phyloP scores from a whole-genome alignment of 1,284 basidiomycete species.

The Pseudozyma pruni region DNA sequence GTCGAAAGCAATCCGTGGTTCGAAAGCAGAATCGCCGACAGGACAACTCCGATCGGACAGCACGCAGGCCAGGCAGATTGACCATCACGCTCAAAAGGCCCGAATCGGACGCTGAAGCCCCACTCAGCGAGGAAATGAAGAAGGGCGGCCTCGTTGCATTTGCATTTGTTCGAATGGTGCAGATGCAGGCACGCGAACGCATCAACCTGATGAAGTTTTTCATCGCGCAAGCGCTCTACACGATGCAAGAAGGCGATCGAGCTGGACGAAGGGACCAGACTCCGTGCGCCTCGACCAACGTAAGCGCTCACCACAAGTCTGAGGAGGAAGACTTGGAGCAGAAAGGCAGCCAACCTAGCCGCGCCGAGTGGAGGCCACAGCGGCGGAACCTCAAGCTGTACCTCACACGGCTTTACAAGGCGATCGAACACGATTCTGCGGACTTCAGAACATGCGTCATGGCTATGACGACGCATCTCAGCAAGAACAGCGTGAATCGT shows the following conservation, averaged over 20 bases:
- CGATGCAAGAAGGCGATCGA: background rate
- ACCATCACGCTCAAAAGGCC: background rate
- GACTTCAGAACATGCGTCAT: conserved; percentile 24
- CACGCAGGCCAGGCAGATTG: conserved; percentile 2
- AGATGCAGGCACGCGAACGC: conserved; percentile 33
- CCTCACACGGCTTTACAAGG: conserved; percentile 26
- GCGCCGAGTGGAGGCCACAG: background rate
- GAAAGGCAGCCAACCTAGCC: background rate
- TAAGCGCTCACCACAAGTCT: no score
- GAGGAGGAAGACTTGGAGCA: background rate
- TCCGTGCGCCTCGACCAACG: background rate
- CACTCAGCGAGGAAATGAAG: conserved; percentile 21
- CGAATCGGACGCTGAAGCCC: background rate
- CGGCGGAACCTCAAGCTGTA: conserved; percentile 2
- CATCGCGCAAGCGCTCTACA: conserved; percentile 17
- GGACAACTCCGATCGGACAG: background rate
- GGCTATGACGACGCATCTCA: conserved; percentile 28
- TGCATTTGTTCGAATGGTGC: conserved; percentile 14
- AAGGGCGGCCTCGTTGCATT: conserved; percentile 18
- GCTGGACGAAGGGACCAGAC: background rate
- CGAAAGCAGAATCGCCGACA: conserved; percentile 9
- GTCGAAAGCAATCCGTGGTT: conserved; percentile 9
- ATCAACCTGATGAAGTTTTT: conserved; percentile 40
- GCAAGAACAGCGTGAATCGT: conserved; percentile 2
- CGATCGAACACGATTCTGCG: conserved; percentile 17